Evolutionary conservation across 2,329 filamentous ascomycete species (phyloP).

Genomic region (Sclerotinia trifoliorum): DNA sequence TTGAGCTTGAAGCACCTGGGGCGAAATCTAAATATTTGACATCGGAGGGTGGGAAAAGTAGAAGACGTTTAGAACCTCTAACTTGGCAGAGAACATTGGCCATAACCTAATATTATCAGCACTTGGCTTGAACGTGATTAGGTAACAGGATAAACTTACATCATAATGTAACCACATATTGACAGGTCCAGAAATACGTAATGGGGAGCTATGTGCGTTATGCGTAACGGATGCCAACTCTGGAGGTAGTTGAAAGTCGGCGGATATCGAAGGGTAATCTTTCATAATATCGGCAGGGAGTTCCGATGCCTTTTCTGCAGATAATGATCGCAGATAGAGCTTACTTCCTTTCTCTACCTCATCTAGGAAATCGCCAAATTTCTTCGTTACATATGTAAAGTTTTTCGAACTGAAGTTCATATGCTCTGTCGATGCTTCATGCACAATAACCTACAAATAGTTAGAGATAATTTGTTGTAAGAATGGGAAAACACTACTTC

Average conservation of each 20-base stretch:
- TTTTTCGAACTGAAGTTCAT: constrained; percentile 87
- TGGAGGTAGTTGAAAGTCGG: constrained; percentile 68
- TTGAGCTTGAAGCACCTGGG: constrained; percentile 77
- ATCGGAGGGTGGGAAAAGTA: constrained; percentile 77
- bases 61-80: constrained; percentile 66
- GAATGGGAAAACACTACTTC: constrained; percentile 47
- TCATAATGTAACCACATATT: constrained; percentile 93
- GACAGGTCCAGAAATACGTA: constrained; percentile 76
- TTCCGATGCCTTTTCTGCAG: constrained; percentile 64
- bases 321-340: constrained; percentile 78
- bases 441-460: constrained; percentile 62
- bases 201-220: constrained; percentile 73
- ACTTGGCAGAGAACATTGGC: constrained; percentile 85
- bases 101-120: constrained; percentile 60
- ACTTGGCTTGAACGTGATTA: too few species aligned
- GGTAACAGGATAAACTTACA: constrained; percentile 45
- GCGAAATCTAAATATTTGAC: constrained; percentile 67
- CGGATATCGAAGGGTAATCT: constrained; percentile 69
- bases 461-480: constrained; percentile 26
- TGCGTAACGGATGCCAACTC: constrained; percentile 57
- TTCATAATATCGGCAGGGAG: constrained; percentile 64
- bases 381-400: constrained; percentile 70
- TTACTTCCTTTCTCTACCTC: constrained; percentile 57
- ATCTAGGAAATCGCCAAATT: constrained; percentile 65
- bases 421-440: constrained; percentile 61